These are phyloP conservation scores for Nakaseomyces kungkrabaensis DNA, from an alignment of 1,139 yeast genomes.

Conservation along the genomic window DNA sequence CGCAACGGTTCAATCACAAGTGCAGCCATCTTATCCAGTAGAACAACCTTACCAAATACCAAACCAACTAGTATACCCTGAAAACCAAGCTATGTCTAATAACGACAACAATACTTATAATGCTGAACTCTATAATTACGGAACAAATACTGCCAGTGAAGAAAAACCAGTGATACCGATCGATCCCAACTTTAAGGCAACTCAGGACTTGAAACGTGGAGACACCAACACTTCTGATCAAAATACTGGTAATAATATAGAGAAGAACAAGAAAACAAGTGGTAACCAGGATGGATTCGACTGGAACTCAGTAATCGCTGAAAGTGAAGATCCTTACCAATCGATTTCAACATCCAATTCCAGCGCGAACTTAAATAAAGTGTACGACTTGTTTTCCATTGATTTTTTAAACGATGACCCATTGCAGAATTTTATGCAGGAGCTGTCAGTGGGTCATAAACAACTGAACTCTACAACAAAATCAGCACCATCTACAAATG, in stretches of 20 bases:
- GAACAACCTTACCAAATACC: neutral
- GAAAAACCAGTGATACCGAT: neutral
- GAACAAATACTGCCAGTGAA: neutral
- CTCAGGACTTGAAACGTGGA: neutral
- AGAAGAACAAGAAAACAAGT: neutral
- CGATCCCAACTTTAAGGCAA: neutral
- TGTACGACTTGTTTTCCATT: slow-evolving; percentile 16
- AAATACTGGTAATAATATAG: neutral
- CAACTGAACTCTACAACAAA: slow-evolving; percentile 2
- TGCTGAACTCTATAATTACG: neutral
- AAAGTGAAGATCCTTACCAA: slow-evolving; percentile 1
- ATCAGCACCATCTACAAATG: slow-evolving; percentile 21
- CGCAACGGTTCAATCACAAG: too few relatives aligned
- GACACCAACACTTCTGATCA: neutral
- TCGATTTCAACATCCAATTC: neutral
- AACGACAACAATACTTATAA: neutral
- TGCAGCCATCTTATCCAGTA: neutral
- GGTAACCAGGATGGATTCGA: neutral
- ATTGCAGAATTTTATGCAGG: slow-evolving; percentile 20
- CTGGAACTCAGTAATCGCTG: slow-evolving; percentile 1
- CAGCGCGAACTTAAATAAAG: slow-evolving; percentile 6
- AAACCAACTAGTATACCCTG: neutral
- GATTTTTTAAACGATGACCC: slow-evolving; percentile 20
- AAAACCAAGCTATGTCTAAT: neutral
- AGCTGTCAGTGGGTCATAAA: slow-evolving; percentile 10